Percentiles rank a stretch among this genome's conserved stretches.
Evolutionary conservation across 1,284 basidiomycete genomes (phyloP).

Genomic region (Apiotrichum gamsii): DNA sequence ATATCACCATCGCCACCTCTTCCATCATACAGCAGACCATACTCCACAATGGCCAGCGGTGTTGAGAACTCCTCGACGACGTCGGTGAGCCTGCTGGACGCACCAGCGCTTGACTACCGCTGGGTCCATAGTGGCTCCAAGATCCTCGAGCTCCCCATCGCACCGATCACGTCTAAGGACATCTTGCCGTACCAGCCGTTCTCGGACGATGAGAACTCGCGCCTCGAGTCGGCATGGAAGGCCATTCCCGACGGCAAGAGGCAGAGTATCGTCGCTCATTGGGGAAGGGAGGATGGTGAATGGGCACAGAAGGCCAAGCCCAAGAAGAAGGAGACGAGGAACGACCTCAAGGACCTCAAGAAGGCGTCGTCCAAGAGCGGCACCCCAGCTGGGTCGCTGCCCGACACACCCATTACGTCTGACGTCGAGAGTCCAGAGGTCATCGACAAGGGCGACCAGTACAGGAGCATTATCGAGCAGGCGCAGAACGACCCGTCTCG

Average conservation of each 20-base stretch:
- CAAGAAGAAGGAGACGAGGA: conserved; percentile 25
- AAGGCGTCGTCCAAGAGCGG: conserved; percentile 12
- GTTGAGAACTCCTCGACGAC: neutral
- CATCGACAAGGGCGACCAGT: conserved; percentile 10
- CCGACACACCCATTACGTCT: neutral
- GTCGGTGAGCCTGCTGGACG: too few species aligned
- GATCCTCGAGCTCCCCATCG: conserved; percentile 42
- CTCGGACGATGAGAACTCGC: conserved; percentile 36
- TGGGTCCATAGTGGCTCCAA: conserved; percentile 48
- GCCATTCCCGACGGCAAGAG: conserved; percentile 15
- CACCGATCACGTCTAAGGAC: conserved; percentile 37
- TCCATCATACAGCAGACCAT: too few species aligned
- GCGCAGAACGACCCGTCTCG: conserved; percentile 31
- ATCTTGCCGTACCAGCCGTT: conserved; percentile 54
- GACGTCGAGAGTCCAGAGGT: neutral
- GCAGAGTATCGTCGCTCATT: conserved; percentile 14
- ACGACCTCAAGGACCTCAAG: conserved; percentile 53
- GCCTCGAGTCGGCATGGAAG: conserved; percentile 52
- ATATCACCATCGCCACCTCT: neutral
- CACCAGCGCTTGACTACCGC: conserved; percentile 32
- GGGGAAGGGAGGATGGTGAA: conserved; percentile 35
- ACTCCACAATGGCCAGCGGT: neutral
- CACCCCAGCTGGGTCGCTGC: neutral
- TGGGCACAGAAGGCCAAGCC: conserved; percentile 3
- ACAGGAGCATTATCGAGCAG: conserved; percentile 30